Conservation (phyloP, 371 early-diverging fungal species). For the Syncephalastrum racemosum region DNA sequence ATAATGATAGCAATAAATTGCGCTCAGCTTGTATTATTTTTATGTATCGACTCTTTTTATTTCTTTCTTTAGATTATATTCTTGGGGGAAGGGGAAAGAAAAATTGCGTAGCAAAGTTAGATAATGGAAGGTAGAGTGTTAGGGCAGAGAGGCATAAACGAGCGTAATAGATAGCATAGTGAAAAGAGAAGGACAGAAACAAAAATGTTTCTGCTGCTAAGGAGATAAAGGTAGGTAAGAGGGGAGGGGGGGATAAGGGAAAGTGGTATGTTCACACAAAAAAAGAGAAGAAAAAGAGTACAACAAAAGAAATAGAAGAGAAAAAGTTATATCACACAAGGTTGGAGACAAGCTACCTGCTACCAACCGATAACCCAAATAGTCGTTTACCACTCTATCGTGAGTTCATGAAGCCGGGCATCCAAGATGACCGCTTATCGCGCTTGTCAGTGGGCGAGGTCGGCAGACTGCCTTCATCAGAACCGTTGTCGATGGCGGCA, state of each 20-base stretch:
- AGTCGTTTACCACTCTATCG: conserved; percentile 11
- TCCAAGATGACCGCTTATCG: conserved; percentile 40
- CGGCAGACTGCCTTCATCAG: conserved; percentile 13
- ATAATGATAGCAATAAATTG: no score
- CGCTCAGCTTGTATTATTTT: no score
- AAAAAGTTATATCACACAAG: not conserved
- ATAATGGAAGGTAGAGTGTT: no score
- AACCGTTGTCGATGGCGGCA: conserved; percentile 29
- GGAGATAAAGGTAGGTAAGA: not conserved
- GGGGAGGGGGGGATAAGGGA: conserved; percentile 7
- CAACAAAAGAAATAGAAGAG: conserved; percentile 1
- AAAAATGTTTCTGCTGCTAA: not conserved
- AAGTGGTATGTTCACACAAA: not conserved
- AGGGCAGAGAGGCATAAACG: not conserved
- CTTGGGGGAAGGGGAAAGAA: no score
- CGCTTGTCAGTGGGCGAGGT: conserved; percentile 31
- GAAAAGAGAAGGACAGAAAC: conserved; percentile 3
- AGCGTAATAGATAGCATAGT: conserved; percentile 7
- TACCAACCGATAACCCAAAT: no score
- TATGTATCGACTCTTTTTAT: no score
- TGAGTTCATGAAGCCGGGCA: conserved; percentile 33
- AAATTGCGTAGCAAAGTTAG: no score
- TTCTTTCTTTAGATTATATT: no score
- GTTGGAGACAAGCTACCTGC: no score
- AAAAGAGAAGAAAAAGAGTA: not conserved